Base-by-base conservation (phyloP, 2,329 filamentous ascomycete species). In the Pochonia chlamydosporia region DNA sequence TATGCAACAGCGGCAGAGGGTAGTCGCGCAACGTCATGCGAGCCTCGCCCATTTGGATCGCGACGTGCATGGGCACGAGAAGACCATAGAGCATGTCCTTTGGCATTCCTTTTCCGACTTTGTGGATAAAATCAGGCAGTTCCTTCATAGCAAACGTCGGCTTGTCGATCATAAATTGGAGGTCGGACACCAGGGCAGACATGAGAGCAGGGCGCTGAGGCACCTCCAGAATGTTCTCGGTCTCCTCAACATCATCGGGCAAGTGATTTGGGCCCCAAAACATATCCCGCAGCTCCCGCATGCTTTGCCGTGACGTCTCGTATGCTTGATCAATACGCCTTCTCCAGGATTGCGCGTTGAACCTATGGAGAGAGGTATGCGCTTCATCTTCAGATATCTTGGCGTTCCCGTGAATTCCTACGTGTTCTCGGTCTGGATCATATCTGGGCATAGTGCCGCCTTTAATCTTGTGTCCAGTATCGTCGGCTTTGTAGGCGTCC, bases 91-190 rank as follows among this genome's bases (percentile, higher is more conserved):
- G 75, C 79, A 90, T 99, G 59, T 95, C 85, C 52, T 82, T 76
- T 1, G 93, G 93, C 82, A 99, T 95, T 1, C 93, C 93, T 69
- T 99, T 99, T n/a, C 93, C 93, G 49, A 97, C 84, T 41, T 82
- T 81, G 61, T 96, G 79, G 23, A 99, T 72, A 62, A 95, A 99
- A 14, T 86, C 79, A 0, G 92, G 87, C 46, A 92, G 81, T 11
- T 96, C 84, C 3, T 81, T 75, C 49, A 95, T 72, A 0, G 90
- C 85, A 62, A 99, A 99, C 0, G 88, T 92, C 1, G 93, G 93
- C 63, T 96, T 96, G 65, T 97, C 93, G 49, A 99, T 75, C 26
- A 82, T 74, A 47, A 99, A 76, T 53, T 92, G 85, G 26, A 99
- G 72, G 62, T 99, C 92, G 50, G 84, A 89, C 55, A 97, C 82